Percentiles rank a stretch among this genome's conserved stretches.
phyloP scores from a whole-genome alignment of 2,329 filamentous ascomycete genomes.

The Trichoderma sp. region DNA sequence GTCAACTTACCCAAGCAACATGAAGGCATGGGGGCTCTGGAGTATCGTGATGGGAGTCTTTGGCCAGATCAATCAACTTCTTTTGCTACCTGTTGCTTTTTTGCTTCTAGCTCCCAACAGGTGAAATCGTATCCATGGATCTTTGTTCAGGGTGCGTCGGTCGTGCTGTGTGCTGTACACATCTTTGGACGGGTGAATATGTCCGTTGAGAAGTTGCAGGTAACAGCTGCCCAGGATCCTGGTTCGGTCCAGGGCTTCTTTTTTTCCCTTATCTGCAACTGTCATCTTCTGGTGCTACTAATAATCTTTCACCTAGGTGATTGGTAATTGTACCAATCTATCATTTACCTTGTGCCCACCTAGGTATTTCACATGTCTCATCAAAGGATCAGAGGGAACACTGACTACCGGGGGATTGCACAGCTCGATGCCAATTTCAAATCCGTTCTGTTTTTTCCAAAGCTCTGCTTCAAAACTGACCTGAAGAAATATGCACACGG shows the following conservation, averaged over 20 bases:
- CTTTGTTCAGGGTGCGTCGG: background rate
- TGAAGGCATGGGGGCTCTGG: background rate
- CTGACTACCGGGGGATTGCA: background rate
- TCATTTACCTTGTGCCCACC: background rate
- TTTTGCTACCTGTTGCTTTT: background rate
- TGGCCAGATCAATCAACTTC: background rate
- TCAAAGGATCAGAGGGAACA: background rate
- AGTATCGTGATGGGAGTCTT: background rate
- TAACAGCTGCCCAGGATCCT: background rate
- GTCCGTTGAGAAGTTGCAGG: background rate
- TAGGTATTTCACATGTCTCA: background rate
- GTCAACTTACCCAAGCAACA: background rate
- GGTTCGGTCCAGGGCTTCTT: background rate
- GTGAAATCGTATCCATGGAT: background rate
- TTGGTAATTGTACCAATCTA: background rate
- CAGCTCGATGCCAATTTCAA: background rate
- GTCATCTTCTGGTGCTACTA: background rate
- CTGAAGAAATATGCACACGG: background rate
- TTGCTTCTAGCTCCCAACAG: background rate
- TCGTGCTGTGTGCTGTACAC: background rate
- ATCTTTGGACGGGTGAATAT: background rate
- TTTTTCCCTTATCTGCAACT: background rate
- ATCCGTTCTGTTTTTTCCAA: background rate
- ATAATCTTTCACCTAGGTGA: background rate
- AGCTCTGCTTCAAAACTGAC: background rate